Base-by-base conservation (phyloP, 805 yeast genomes). In the Wilhelminamyces savonicus region DNA sequence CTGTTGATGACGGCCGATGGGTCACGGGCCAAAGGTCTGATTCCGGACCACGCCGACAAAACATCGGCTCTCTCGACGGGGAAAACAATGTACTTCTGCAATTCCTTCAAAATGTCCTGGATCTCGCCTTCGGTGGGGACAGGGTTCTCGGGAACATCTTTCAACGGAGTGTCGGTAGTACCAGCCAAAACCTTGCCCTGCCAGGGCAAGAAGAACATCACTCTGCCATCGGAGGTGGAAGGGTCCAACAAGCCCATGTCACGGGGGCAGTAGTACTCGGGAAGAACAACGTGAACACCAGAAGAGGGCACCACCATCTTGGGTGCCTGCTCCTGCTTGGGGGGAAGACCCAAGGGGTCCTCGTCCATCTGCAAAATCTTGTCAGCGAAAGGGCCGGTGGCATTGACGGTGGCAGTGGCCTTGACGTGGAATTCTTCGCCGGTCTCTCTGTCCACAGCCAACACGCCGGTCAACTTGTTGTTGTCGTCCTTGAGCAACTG, bases 151-250 rank as follows among this genome's bases (percentile, higher is more conserved):
- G 85, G 84, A 31, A 81, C 76, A 40, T 66, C 65, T 39, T 72
- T 74, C 62, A 81, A 60, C 25, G 96, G 94, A 30, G 85, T 81
- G 63, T 88, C 97, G 32, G 97, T 88, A 37, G 97, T 88, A 54
- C 97, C 97, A 35, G 95, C 96, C 42, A 88, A 69, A 20, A 88
- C 94, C 56, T 87, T 83, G 5, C 96, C 95, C 66, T 87, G 96
- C 97, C 97, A 88, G 45, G 97, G 97, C 56, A 88, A 69, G 68
- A 90, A 88, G 64, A 88, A 88, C 82, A 90, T 83, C 30, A 88
- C 97, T 60, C 97, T 78, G 34, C 97, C 97, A 54, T 88, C 97
- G 20, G 90, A 68, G 27, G 97, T 88, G 26, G 84, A 73, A 27
- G 96, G 95, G 59, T 88, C 97, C 36, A 88, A 69, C 40, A 88